Percentiles rank a stretch among this genome's conserved stretches.
These are phyloP conservation scores for Nannochloropsis gaditana DNA, from an alignment of 108 stramenopile genomes.

Conservation along the genomic window DNA sequence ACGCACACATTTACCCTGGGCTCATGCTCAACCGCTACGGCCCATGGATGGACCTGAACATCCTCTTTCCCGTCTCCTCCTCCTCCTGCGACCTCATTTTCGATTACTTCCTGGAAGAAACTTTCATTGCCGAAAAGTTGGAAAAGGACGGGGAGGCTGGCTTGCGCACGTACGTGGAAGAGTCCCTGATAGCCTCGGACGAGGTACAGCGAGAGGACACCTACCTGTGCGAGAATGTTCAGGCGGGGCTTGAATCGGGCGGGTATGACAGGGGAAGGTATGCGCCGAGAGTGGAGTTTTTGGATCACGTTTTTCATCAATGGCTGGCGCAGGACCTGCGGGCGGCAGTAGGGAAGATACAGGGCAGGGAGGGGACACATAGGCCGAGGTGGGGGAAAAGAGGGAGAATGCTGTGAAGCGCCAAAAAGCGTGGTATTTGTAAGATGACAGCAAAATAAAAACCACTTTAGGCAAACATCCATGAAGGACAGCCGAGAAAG, in stretches of 20 bases:
- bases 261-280: constrained; percentile 7
- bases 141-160: background rate
- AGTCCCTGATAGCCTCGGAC: constrained; percentile 24
- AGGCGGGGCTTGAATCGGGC: constrained; percentile 33
- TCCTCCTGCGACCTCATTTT: constrained; percentile 37
- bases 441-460: no score
- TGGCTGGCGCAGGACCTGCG: background rate
- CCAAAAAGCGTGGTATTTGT: no score
- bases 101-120: constrained; percentile 31
- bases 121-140: background rate
- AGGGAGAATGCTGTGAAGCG: background rate
- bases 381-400: background rate
- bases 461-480: no score
- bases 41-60: constrained; percentile 50
- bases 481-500: no score
- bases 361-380: background rate
- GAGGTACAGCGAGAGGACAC: constrained; percentile 52
- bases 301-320: background rate
- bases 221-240: constrained; percentile 49
- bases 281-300: constrained; percentile 18
- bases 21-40: constrained; percentile 53
- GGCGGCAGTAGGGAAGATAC: background rate
- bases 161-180: background rate
- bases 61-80: constrained; percentile 33
- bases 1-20: constrained; percentile 44